These are phyloP conservation scores for Pouteria glomerata DNA, from an alignment of 148 eudicot genomes.

Conservation along the genomic window DNA sequence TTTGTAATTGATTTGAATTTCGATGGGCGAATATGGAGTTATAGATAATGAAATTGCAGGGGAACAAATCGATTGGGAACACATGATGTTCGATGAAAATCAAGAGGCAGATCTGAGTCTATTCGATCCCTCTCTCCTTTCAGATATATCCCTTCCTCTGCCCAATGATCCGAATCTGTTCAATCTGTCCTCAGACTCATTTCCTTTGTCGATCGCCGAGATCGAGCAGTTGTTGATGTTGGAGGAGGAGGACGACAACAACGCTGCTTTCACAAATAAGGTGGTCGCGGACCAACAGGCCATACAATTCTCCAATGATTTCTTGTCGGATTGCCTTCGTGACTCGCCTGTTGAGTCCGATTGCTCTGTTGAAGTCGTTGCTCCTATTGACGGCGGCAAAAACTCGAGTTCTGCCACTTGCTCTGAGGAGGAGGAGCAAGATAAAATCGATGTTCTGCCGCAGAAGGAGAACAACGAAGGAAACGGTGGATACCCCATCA, in stretches of 20 bases:
- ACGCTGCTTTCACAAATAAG: neutral
- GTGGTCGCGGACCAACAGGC: neutral
- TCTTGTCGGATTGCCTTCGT: conserved; percentile 23
- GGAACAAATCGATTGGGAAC: conserved; percentile 30
- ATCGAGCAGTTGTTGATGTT: conserved; percentile 50
- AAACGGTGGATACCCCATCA: conserved; percentile 31
- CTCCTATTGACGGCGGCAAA: conserved; percentile 10
- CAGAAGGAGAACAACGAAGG: conserved; percentile 17
- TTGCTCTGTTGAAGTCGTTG: conserved; percentile 14
- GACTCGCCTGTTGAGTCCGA: conserved; percentile 25
- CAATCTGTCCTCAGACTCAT: neutral
- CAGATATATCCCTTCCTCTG: conserved; percentile 5
- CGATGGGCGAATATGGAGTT: conserved; percentile 2
- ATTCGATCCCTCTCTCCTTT: conserved; percentile 2
- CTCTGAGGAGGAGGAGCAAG: conserved; percentile 16
- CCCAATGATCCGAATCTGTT: too few species aligned
- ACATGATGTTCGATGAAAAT: conserved; percentile 14
- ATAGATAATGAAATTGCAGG: neutral
- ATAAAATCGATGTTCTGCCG: conserved; percentile 4
- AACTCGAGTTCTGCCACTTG: conserved; percentile 7
- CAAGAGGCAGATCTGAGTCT: conserved; percentile 12
- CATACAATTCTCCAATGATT: neutral
- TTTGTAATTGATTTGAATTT: neutral
- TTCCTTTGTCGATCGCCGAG: conserved; percentile 32
- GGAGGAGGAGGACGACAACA: conserved; percentile 46